A percentile compares a stretch with the other conserved stretches of the same genome.
phyloP scores from a whole-genome alignment of 495 filamentous ascomycete genomes.

The Neurospora sp. region DNA sequence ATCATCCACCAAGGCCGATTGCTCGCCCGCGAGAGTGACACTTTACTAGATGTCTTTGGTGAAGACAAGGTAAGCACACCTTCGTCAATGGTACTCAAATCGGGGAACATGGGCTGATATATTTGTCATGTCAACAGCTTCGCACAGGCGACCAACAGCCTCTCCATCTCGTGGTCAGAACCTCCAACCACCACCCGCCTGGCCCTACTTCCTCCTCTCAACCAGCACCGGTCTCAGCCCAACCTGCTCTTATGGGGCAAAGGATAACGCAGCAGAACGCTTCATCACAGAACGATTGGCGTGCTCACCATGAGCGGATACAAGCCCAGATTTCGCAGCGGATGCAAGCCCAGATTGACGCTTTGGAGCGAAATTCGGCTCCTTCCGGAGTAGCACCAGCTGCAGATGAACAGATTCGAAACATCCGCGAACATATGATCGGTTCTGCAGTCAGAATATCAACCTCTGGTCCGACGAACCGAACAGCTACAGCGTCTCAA shows the following conservation, averaged over 20 bases:
- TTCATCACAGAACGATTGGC: background rate
- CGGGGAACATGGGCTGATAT: constrained; percentile 6
- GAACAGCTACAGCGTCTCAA: background rate
- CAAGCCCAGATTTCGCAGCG: background rate
- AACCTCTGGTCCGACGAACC: background rate
- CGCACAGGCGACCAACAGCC: constrained; percentile 35
- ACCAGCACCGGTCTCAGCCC: constrained; percentile 10
- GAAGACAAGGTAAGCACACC: constrained; percentile 40
- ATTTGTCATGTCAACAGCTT: constrained; percentile 25
- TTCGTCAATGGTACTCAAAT: background rate
- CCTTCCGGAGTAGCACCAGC: background rate
- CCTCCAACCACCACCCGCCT: constrained; percentile 21
- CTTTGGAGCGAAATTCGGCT: background rate
- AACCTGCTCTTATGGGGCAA: background rate
- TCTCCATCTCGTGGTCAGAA: constrained; percentile 56
- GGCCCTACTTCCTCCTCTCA: constrained; percentile 1
- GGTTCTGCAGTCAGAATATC: background rate
- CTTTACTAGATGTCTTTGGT: constrained; percentile 48
- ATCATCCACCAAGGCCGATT: constrained; percentile 58
- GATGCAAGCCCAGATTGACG: background rate
- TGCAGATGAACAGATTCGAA: constrained; percentile 1
- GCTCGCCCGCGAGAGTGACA: constrained; percentile 42
- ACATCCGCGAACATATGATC: background rate
- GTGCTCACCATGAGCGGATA: background rate
- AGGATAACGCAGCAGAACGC: background rate